Percentiles rank a stretch among this genome's conserved stretches.
These are phyloP conservation scores for Psilocybe sp. DNA, from an alignment of 768 basidiomycete species.

Conservation along the genomic window DNA sequence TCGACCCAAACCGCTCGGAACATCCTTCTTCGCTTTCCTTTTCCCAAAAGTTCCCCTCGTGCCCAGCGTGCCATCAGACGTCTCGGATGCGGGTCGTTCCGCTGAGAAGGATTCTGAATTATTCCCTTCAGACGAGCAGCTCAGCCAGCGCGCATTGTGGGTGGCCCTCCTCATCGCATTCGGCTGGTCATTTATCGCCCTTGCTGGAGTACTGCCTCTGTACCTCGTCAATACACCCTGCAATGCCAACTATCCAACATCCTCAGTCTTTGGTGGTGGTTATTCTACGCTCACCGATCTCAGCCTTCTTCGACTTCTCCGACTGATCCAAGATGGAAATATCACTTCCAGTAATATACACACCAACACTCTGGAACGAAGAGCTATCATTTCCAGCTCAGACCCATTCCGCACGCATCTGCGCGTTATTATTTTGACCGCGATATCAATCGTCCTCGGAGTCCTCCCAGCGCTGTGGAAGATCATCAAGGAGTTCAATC, in stretches of 20 bases:
- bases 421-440: slow-evolving; percentile 68
- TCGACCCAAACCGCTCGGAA: slow-evolving; percentile 60
- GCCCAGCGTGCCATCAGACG: slow-evolving; percentile 54
- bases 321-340: slow-evolving; percentile 47
- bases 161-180: slow-evolving; percentile 59
- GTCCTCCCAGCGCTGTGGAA: slow-evolving; percentile 64
- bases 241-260: slow-evolving; percentile 46
- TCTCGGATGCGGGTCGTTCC: slow-evolving; percentile 53
- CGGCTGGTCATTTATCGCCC: slow-evolving; percentile 66
- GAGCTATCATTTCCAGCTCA: slow-evolving; percentile 31
- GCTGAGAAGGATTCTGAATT: slow-evolving; percentile 46
- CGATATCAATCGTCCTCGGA: slow-evolving; percentile 58
- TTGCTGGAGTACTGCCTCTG: slow-evolving; percentile 70
- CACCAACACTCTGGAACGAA: slow-evolving; percentile 21
- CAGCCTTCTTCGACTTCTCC: slow-evolving; percentile 71
- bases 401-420: slow-evolving; percentile 45
- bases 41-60: slow-evolving; percentile 68
- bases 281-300: slow-evolving; percentile 74
- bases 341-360: slow-evolving; percentile 28
- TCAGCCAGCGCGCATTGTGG: slow-evolving; percentile 71
- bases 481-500: slow-evolving; percentile 62
- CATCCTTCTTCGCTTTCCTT: slow-evolving; percentile 64
- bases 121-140: slow-evolving; percentile 75
- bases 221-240: slow-evolving; percentile 72
- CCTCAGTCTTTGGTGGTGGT: slow-evolving; percentile 49